phyloP scores from a whole-genome alignment of 2,329 filamentous ascomycete species.

The Myriosclerotinia curreyana region DNA sequence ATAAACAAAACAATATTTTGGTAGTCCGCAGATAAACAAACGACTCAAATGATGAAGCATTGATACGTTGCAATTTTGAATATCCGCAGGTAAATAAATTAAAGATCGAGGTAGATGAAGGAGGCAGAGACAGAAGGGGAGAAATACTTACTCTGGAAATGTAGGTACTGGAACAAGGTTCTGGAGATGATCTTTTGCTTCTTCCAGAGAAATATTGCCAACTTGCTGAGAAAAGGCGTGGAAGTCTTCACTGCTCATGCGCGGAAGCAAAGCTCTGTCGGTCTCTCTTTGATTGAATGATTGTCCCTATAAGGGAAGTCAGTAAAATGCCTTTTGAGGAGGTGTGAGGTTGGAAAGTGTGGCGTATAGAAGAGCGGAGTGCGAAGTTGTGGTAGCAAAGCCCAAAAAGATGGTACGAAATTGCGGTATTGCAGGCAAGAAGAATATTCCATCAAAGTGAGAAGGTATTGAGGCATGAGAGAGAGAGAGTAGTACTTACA shows the following conservation, averaged over 20 bases:
- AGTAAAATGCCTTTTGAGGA: background rate
- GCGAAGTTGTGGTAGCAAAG: background rate
- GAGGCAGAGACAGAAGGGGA: too few species aligned
- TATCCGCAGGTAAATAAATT: background rate
- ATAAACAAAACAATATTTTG: background rate
- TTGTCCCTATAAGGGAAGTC: constrained; percentile 3
- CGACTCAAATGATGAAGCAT: background rate
- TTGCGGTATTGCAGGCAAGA: background rate
- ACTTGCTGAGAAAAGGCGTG: constrained; percentile 5
- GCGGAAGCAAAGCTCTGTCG: background rate
- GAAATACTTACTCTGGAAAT: background rate
- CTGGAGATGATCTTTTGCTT: constrained; percentile 15
- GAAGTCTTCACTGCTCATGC: constrained; percentile 5
- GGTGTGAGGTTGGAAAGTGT: background rate
- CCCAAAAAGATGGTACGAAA: background rate
- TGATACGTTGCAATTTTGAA: background rate
- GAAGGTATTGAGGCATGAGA: background rate
- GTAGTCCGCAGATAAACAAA: background rate
- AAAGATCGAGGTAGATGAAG: background rate
- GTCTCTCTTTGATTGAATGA: constrained; percentile 1
- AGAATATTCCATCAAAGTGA: background rate
- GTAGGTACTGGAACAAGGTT: constrained; percentile 12
- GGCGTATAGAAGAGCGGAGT: background rate
- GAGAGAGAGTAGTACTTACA: background rate
- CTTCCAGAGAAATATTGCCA: background rate